Conservation (phyloP, 345 rosid species). For the Acer negundo region DNA sequence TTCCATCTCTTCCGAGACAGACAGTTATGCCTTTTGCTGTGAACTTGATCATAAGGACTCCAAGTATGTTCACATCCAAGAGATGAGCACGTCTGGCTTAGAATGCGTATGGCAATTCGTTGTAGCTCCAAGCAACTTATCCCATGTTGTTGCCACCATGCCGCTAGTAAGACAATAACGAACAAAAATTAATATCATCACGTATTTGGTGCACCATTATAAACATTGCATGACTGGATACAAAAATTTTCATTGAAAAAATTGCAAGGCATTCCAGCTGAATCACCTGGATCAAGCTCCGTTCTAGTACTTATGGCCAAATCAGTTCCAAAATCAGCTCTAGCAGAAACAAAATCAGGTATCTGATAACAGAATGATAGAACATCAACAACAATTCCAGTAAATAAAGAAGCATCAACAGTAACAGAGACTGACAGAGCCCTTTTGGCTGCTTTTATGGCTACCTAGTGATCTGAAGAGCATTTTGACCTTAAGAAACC, state of each 20-base stretch:
- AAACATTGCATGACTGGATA: constrained; percentile 2
- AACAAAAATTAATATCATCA: constrained; percentile 9
- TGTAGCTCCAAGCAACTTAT: constrained; percentile 86
- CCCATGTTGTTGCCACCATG: constrained; percentile 92
- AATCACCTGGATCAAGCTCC: constrained; percentile 86
- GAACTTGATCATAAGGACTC: constrained; percentile 66
- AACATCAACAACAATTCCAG: not conserved
- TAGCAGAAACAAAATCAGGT: constrained; percentile 79
- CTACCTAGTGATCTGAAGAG: not conserved
- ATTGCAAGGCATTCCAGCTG: not conserved
- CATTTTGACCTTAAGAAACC: constrained; percentile 15
- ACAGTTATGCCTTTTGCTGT: constrained; percentile 53
- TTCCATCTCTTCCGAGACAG: constrained; percentile 55
- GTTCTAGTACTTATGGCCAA: constrained; percentile 77
- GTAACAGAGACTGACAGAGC: not conserved
- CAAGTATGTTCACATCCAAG: constrained; percentile 74
- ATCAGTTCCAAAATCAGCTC: constrained; percentile 82
- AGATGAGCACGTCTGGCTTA: constrained; percentile 87
- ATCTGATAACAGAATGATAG: constrained; percentile 45
- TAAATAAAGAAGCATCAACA: not conserved
- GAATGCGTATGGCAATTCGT: constrained; percentile 74
- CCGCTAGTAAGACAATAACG: constrained; percentile 40
- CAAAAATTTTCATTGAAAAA: constrained; percentile 12
- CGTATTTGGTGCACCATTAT: constrained; percentile 5
- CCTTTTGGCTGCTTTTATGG: not conserved